Base-by-base conservation (phyloP, 2,329 filamentous ascomycete genomes). In the Aspergillus piperis region DNA sequence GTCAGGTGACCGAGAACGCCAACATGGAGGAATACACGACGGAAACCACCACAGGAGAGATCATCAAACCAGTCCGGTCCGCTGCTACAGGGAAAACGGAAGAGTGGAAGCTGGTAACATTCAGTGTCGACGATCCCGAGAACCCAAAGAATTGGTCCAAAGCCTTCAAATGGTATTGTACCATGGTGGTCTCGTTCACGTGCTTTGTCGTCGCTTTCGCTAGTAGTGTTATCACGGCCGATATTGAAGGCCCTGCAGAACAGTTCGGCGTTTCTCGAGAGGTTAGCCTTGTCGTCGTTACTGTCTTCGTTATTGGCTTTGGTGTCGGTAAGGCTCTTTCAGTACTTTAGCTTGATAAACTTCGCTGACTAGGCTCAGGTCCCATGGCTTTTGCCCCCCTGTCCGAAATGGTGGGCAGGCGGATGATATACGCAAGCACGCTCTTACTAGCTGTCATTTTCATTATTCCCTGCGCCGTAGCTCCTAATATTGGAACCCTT, bases 91-190 rank as follows among this genome's bases (percentile, higher is more conserved):
- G 82, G 3, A 73, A 78, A 55, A 73, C 80, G n/a, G 77, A 81
- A 64, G 76, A 81, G 30, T 88, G 85, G 70, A 85, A 88, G 60
- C 78, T 90, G 8, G 87, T 90, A 36, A 90, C 88, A 0, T 96
- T 95, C 71, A 84, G 82, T 3, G 82, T 88, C 2, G 79, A 87
- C 60, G 91, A 95, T 72, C 84, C 86, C 0, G 89, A 88, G 64
- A 94, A 94, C 70, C 91, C 91, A 0, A 94, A 94, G 82, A 95
- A 94, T 75, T 95, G 90, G 90, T 86, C 84, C 59, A 92, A 91
- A 74, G 80, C 77, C 1, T 89, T 81, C 74, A 95, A 93, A 77
- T 94, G 91, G 90, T 91, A 88, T 70, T 88, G 86, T 71, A 96
- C 92, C 23, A 92, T 96, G 88, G 86, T 91, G 15, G 91, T 96